phyloP scores from a whole-genome alignment of 83 land plant species.

The Diphasiastrum complanatum region DNA sequence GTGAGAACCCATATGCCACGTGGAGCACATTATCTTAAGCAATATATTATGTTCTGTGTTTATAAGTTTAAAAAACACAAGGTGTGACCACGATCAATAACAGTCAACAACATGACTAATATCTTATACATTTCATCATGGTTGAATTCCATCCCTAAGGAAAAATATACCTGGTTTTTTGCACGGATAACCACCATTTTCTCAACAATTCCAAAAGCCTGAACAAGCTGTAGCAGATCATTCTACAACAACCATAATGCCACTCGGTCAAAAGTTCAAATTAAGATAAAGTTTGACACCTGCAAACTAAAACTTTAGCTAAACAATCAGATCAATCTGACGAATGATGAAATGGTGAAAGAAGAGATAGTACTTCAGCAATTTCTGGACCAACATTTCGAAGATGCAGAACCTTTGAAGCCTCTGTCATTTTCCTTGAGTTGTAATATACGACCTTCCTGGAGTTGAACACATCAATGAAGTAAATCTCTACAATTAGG shows the following conservation, averaged over 20 bases:
- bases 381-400: constrained; percentile 93
- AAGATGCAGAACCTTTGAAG: constrained; percentile 79
- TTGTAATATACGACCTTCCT: no score
- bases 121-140: neutral
- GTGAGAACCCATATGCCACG: no score
- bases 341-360: no score
- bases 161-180: constrained; percentile 72
- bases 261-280: neutral
- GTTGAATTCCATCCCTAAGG: neutral
- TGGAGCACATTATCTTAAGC: no score
- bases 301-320: no score
- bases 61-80: no score
- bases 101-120: neutral
- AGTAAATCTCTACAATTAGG: no score
- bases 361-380: constrained; percentile 55
- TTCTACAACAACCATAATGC: constrained; percentile 44
- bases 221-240: constrained; percentile 78
- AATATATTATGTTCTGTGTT: no score
- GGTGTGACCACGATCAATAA: no score
- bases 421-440: constrained; percentile 90
- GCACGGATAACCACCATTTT: constrained; percentile 90
- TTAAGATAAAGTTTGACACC: no score
- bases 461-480: no score
- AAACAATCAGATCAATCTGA: no score
- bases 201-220: constrained; percentile 70